A percentile compares a stretch with the other conserved stretches of the same genome.
phyloP scores from a whole-genome alignment of 441 rosid genomes.

The Adansonia madagascariensis region DNA sequence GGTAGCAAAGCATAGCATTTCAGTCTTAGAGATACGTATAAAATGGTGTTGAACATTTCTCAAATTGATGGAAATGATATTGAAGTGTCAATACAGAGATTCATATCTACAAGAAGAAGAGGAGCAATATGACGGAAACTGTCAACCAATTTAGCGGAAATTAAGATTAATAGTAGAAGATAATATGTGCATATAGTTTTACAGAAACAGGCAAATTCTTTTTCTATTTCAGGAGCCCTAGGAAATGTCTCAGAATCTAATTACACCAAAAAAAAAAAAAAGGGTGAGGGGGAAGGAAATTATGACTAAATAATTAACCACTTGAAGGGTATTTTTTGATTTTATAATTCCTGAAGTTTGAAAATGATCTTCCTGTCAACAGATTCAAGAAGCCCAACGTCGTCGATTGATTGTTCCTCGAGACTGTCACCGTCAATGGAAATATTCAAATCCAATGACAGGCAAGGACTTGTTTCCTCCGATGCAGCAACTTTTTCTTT shows the following conservation, averaged over 20 bases:
- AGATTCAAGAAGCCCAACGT: constrained; percentile 56
- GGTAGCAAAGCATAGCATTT: too few relatives aligned
- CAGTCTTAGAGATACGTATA: background rate
- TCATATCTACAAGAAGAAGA: background rate
- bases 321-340: too few relatives aligned
- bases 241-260: background rate
- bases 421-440: constrained; percentile 44
- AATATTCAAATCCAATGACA: constrained; percentile 63
- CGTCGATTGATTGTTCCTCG: constrained; percentile 40
- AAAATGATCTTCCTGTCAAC: constrained; percentile 61
- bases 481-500: constrained; percentile 25
- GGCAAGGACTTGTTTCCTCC: constrained; percentile 47
- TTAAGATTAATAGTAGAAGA: background rate
- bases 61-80: background rate
- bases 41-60: background rate
- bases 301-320: too few relatives aligned
- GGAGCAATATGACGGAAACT: background rate
- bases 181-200: constrained; percentile 21
- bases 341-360: constrained; percentile 40
- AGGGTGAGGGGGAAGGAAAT: too few relatives aligned
- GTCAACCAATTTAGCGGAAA: background rate
- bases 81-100: background rate
- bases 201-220: constrained; percentile 6
- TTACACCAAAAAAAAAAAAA: background rate
- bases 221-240: background rate